These are phyloP conservation scores for Biancaea sappan DNA, from an alignment of 306 rosid species.

Conservation along the genomic window DNA sequence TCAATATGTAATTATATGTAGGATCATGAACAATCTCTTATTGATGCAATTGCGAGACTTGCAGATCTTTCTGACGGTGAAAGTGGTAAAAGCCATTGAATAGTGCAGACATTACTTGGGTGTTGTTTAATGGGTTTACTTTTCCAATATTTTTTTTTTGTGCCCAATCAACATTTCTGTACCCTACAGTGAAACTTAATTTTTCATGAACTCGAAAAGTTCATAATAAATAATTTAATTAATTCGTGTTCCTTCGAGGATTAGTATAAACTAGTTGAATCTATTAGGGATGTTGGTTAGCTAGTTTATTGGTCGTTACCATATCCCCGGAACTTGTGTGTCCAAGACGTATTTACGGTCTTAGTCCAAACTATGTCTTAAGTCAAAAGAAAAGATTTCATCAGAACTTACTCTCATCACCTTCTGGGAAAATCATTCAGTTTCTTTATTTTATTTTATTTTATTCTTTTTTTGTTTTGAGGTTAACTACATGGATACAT, in stretches of 20 bases:
- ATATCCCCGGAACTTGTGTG: not conserved
- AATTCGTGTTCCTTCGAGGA: not conserved
- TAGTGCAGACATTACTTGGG: not conserved
- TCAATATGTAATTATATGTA: slow-evolving; percentile 37
- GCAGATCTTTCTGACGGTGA: slow-evolving; percentile 82
- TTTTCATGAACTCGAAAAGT: not conserved
- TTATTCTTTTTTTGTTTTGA: not conserved
- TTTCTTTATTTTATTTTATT: not conserved
- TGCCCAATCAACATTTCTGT: slow-evolving; percentile 3
- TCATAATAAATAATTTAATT: not conserved
- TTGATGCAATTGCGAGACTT: slow-evolving; percentile 80
- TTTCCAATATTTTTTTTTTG: not conserved
- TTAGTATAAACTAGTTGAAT: not conserved
- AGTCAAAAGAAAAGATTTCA: not conserved
- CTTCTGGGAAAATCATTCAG: not conserved
- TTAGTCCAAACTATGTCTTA: too few relatives aligned
- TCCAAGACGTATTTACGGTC: too few relatives aligned
- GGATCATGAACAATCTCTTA: slow-evolving; percentile 93
- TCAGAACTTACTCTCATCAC: not conserved
- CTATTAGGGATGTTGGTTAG: not conserved
- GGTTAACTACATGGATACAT: too few relatives aligned
- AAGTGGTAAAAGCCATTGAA: slow-evolving; percentile 58
- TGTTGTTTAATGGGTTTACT: not conserved
- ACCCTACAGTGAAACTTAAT: not conserved
- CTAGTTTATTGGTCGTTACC: not conserved